A percentile compares a stretch with the other conserved stretches of the same genome.
These are phyloP conservation scores for Hyaloperonospora brassicae DNA, from an alignment of 352 stramenopile genomes.

Conservation along the genomic window DNA sequence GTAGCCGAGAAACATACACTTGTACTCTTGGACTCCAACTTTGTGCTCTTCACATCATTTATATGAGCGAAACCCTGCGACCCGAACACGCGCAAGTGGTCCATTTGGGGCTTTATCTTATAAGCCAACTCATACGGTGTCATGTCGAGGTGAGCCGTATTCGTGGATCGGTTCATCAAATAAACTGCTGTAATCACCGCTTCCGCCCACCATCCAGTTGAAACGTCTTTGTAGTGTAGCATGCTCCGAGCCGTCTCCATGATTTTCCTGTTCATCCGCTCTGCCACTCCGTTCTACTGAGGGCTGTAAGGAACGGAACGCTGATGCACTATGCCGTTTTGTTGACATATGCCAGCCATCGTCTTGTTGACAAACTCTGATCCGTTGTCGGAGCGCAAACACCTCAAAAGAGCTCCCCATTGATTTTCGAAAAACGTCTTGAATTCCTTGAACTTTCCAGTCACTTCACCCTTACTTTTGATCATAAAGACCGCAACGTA, in stretches of 20 bases:
- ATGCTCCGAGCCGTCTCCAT: background rate
- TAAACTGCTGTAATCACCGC: background rate
- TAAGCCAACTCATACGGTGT: conserved; percentile 24
- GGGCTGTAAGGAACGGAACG: background rate
- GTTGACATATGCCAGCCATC: conserved; percentile 1
- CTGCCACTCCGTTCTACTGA: conserved; percentile 1
- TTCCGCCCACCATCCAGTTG: background rate
- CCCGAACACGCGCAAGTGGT: conserved; percentile 22
- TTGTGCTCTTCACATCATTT: conserved; percentile 18
- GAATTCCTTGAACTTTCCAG: background rate
- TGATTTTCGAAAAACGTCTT: background rate
- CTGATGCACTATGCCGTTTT: conserved; percentile 9
- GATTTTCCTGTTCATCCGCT: background rate
- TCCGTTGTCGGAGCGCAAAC: conserved; percentile 16
- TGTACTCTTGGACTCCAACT: conserved; percentile 22
- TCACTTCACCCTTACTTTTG: background rate
- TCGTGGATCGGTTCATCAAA: background rate
- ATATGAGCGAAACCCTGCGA: conserved; percentile 21
- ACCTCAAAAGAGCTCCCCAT: background rate
- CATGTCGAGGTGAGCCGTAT: background rate
- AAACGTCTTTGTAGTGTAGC: background rate
- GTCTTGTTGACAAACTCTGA: conserved; percentile 18
- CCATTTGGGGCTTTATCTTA: conserved; percentile 10
- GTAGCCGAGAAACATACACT: conserved; percentile 23
- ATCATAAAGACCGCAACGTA: background rate